Percentiles rank a stretch among this genome's conserved stretches.
Evolutionary conservation across 139 green algal species (phyloP).

Genomic region (Limnomonas spitsbergensis): DNA sequence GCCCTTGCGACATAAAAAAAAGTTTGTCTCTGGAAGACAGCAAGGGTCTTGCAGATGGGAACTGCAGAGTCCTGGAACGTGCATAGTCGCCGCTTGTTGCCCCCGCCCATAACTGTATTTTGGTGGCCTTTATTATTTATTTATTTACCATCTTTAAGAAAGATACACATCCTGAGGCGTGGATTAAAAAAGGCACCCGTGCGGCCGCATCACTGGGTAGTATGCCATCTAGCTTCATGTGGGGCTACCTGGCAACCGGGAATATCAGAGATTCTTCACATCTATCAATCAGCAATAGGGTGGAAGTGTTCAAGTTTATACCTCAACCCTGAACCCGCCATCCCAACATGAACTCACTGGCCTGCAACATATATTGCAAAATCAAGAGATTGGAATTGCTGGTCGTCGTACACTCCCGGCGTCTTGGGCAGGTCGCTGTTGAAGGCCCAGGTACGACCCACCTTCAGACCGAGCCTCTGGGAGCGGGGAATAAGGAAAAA

Average conservation of each 20-base stretch:
- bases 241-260: background rate
- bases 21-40: too few relatives aligned
- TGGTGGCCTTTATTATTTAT: too few relatives aligned
- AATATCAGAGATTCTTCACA: background rate
- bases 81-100: too few relatives aligned
- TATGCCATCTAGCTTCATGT: background rate
- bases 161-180: too few relatives aligned
- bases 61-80: too few relatives aligned
- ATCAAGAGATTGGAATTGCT: slow-evolving; percentile 10
- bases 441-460: slow-evolving; percentile 45
- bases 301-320: background rate
- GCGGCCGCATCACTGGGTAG: too few relatives aligned
- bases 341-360: background rate
- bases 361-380: slow-evolving; percentile 13
- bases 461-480: slow-evolving; percentile 37
- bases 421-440: slow-evolving; percentile 26
- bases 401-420: slow-evolving; percentile 26
- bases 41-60: too few relatives aligned
- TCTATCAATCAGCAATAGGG: too few relatives aligned
- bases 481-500: background rate
- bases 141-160: too few relatives aligned
- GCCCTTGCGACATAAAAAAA: background rate
- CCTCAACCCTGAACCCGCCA: background rate
- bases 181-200: too few relatives aligned
- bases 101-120: too few relatives aligned